Conservation (phyloP, 2,329 filamentous ascomycete genomes). For the Lecanicillium sp. region DNA sequence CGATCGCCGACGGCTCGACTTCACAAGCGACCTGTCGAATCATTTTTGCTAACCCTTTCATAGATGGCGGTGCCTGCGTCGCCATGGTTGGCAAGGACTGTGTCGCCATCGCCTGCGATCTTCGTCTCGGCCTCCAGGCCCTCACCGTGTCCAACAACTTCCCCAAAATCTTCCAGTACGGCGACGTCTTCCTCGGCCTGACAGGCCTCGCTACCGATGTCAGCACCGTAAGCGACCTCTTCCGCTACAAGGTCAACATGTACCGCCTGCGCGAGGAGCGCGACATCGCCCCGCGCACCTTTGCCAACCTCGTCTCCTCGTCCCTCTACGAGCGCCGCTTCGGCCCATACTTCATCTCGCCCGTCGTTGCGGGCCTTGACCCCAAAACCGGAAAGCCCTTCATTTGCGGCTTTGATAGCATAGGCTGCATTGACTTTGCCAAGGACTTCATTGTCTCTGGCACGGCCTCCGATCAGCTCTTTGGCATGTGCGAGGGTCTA, state of each 20-base stretch:
- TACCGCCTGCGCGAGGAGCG: constrained; percentile 98
- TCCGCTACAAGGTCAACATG: constrained; percentile 99
- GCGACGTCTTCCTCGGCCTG: constrained; percentile 88
- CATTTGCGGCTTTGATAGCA: constrained; percentile 98
- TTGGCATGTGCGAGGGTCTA: constrained; percentile 95
- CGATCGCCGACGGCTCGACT: too few species aligned
- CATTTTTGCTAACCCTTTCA: constrained; percentile 21
- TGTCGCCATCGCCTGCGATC: constrained; percentile 97
- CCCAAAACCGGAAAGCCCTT: constrained; percentile 91
- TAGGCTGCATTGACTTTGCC: constrained; percentile 98
- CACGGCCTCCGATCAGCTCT: constrained; percentile 93
- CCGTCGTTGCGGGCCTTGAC: constrained; percentile 91
- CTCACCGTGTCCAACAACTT: constrained; percentile 99
- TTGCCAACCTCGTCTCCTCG: constrained; percentile 90
- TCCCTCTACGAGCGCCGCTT: constrained; percentile 93
- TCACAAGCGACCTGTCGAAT: too few species aligned
- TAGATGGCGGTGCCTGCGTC: constrained; percentile 86
- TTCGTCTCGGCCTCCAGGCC: constrained; percentile 92
- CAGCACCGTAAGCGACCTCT: constrained; percentile 87
- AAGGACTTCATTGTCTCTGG: constrained; percentile 99
- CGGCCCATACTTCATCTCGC: constrained; percentile 92
- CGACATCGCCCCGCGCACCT: constrained; percentile 86
- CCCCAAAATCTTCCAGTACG: constrained; percentile 98
- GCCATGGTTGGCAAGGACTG: constrained; percentile 99
- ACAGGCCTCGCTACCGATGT: constrained; percentile 97